Evolutionary conservation across 257 asterid genomes (phyloP).

Genomic region (Solanum megistacrolobum): DNA sequence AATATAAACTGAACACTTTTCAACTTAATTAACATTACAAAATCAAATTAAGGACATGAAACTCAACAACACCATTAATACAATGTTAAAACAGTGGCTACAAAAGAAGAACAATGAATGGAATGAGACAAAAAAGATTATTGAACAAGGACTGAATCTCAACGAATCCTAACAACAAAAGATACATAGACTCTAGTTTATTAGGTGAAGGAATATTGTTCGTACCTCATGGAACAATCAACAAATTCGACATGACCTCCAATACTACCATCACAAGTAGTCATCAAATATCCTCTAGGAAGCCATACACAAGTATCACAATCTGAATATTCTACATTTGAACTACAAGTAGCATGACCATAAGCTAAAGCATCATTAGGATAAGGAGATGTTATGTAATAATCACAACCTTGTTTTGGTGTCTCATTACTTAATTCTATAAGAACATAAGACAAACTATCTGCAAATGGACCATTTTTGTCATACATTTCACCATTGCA

Average conservation of each 20-base stretch:
- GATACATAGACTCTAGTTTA: background rate
- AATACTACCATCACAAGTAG: background rate
- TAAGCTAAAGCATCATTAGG: too few relatives aligned
- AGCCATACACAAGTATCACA: background rate
- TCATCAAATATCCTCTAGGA: background rate
- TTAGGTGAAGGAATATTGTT: background rate
- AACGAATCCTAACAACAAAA: background rate
- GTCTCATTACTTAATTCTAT: too few relatives aligned
- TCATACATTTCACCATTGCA: too few relatives aligned
- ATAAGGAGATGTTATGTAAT: too few relatives aligned
- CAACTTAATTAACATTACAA: background rate
- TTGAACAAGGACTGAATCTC: background rate
- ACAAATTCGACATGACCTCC: background rate
- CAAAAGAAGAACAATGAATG: background rate
- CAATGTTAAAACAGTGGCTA: background rate
- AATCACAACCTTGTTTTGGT: too few relatives aligned
- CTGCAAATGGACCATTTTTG: too few relatives aligned
- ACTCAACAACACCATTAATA: background rate
- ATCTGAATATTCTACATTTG: too few relatives aligned
- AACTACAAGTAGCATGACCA: too few relatives aligned
- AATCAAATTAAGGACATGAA: background rate
- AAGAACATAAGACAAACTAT: too few relatives aligned
- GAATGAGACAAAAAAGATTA: background rate
- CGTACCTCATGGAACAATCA: background rate
- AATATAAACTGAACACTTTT: too few relatives aligned